Evolutionary conservation across 257 asterid genomes (phyloP).

Genomic region (Nemophila menziesii): DNA sequence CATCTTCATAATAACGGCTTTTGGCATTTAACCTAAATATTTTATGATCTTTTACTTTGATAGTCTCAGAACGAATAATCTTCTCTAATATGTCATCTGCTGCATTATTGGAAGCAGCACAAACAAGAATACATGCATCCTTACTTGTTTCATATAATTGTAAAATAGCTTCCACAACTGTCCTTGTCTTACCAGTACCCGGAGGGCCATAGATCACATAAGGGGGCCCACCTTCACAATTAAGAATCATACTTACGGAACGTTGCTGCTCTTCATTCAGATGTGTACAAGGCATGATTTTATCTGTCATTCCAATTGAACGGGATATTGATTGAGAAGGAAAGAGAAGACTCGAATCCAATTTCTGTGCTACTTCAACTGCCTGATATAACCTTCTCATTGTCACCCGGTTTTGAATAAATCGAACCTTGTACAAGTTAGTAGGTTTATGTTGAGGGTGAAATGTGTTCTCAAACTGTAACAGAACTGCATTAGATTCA

Average conservation of each 20-base stretch:
- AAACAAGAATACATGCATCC: constrained; percentile 44
- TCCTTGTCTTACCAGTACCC: constrained; percentile 86
- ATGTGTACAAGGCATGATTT: constrained; percentile 35
- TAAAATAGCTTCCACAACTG: constrained; percentile 72
- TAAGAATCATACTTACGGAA: constrained; percentile 56
- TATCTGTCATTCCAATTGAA: constrained; percentile 13
- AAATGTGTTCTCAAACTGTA: constrained; percentile 46
- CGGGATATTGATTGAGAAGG: constrained; percentile 33
- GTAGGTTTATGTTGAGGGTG: constrained; percentile 36
- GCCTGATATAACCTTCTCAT: constrained; percentile 76
- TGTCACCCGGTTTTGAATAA: constrained; percentile 39
- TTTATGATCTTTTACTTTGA: constrained; percentile 21
- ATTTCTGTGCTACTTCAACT: constrained; percentile 48
- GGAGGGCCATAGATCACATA: constrained; percentile 90
- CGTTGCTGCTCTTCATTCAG: constrained; percentile 53
- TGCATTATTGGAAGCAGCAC: constrained; percentile 93
- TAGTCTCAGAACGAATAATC: constrained; percentile 24
- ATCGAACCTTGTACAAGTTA: constrained; percentile 51
- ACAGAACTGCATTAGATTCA: constrained; percentile 61
- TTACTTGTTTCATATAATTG: constrained; percentile 36
- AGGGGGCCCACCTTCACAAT: constrained; percentile 67
- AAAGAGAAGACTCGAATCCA: constrained; percentile 47
- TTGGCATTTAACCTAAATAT: constrained; percentile 66
- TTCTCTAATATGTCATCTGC: constrained; percentile 77
- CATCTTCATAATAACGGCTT: constrained; percentile 63